A percentile compares a stretch with the other conserved stretches of the same genome.
These are phyloP conservation scores for Pythium periplocum DNA, from an alignment of 352 stramenopile species.

Conservation along the genomic window DNA sequence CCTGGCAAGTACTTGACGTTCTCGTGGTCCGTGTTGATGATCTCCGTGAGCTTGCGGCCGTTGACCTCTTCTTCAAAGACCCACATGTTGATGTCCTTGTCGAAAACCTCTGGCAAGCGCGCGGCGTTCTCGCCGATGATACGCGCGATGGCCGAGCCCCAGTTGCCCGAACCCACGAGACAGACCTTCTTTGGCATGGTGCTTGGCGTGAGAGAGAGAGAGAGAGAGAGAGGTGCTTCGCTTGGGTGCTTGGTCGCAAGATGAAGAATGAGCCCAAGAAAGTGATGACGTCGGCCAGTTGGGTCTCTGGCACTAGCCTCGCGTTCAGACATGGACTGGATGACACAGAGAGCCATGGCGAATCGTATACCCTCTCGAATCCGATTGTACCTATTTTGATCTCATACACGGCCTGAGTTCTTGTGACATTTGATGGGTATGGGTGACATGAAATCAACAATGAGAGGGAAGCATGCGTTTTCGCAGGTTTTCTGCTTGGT, in stretches of 20 bases:
- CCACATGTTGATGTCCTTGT: slow-evolving; percentile 95
- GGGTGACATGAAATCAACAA: background rate
- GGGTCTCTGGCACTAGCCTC: no score
- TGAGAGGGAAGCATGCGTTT: slow-evolving; percentile 2
- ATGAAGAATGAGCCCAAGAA: background rate
- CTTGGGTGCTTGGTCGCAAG: slow-evolving; percentile 5
- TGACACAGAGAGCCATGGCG: slow-evolving; percentile 1
- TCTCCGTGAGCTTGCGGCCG: slow-evolving; percentile 90
- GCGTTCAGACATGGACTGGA: no score
- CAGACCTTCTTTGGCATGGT: slow-evolving; percentile 63
- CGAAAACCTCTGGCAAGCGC: slow-evolving; percentile 59
- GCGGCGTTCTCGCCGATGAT: slow-evolving; percentile 81
- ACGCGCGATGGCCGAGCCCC: slow-evolving; percentile 74
- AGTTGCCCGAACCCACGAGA: slow-evolving; percentile 79
- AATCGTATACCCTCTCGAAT: slow-evolving; percentile 2
- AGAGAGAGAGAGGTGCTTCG: background rate
- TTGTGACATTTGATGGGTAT: slow-evolving; percentile 2
- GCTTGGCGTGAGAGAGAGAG: slow-evolving; percentile 1
- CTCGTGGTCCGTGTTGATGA: slow-evolving; percentile 96
- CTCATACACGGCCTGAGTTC: background rate
- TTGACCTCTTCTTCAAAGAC: slow-evolving; percentile 92
- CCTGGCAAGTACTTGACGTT: slow-evolving; percentile 94
- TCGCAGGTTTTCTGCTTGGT: slow-evolving; percentile 20
- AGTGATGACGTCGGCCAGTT: slow-evolving; percentile 4
- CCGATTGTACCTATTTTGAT: no score